Evolutionary conservation across 176 grass and related monocot species (phyloP), one percentile per base, ranked within the genome.

Genomic region (Pontederia crassipes): DNA sequence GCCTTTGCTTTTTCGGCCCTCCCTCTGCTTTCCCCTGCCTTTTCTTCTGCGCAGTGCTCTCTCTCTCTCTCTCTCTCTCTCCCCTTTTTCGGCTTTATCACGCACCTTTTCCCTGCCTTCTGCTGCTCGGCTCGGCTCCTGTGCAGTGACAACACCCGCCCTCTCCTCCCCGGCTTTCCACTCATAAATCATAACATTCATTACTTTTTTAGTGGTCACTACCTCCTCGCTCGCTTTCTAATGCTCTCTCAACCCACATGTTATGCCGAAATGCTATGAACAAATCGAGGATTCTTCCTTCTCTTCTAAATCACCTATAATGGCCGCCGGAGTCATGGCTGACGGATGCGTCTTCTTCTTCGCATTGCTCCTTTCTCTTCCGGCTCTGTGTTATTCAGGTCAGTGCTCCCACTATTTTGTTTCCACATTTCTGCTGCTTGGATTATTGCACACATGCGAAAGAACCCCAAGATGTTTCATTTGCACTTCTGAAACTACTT

Each of bases 341-440:
- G 28, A 28, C 26, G 11, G 18, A 51, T 54, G 61, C 62, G 65
- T 57, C 71, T 61, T 80, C 74, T 40, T 76, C 66, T 69, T 59
- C 9, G 59, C 51, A 17, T 62, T 79, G 60, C 12, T 85, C 59
- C 70, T 80, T 24, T 52, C 50, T 10, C 70, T 78, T 63, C n/a
- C 70, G 29, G 55, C 50, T 17, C 27, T 75, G 52, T 61, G 55
- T 51, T 64, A 65, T 66, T 83, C 87, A 78, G 87, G 87, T 86
- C 20, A 79, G 68, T 74, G 8, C 58, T 32, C 5, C 8, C 59
- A 50, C 47, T 12, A 11, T 13, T 11, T 59, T 72, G 20, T 24
- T 54, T 15, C 64, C 8, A 40, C 12, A 48, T 16, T 27, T 53
- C 68, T 50, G 32, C 54, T 51, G 13, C 54, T 13, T 24, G 11